These are phyloP conservation scores for Lyophyllum decastes DNA, from an alignment of 768 basidiomycete genomes.

Conservation along the genomic window DNA sequence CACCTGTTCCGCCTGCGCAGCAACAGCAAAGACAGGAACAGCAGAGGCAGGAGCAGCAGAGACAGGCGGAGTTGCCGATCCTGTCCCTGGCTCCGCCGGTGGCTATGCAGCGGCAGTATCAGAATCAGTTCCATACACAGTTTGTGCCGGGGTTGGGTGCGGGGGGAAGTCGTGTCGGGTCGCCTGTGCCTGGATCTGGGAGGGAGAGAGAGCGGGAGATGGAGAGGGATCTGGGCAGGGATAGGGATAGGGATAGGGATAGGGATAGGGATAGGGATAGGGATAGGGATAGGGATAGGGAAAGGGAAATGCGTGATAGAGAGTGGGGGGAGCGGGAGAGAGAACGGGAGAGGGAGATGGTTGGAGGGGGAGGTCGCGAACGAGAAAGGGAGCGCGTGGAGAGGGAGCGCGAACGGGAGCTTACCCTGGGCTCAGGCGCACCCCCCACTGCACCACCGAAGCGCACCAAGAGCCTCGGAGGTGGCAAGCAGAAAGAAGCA, in stretches of 20 bases:
- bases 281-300: conserved; percentile 10
- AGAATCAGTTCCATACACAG: conserved; percentile 31
- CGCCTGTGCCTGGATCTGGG: conserved; percentile 11
- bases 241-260: conserved; percentile 14
- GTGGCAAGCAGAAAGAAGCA: not conserved
- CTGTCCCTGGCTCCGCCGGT: conserved; percentile 4
- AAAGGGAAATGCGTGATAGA: conserved; percentile 17
- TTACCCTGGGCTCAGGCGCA: not conserved
- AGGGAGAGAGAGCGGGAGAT: conserved; percentile 9
- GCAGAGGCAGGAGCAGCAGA: not conserved
- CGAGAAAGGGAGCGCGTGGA: not conserved
- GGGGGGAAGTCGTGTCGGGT: conserved; percentile 18
- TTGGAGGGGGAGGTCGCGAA: not conserved
- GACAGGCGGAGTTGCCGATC: conserved; percentile 3
- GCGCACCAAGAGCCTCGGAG: not conserved
- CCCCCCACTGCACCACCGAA: not conserved
- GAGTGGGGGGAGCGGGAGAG: conserved; percentile 17
- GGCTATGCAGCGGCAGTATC: conserved; percentile 26
- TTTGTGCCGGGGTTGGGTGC: conserved; percentile 23
- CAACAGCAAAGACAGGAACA: not conserved
- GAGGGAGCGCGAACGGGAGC: not conserved
- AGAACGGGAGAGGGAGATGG: not conserved
- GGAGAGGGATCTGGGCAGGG: conserved; percentile 16
- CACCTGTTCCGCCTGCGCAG: not conserved
- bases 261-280: conserved; percentile 27